These are phyloP conservation scores for Coemansia furcata DNA, from an alignment of 192 early-diverging fungal genomes.

Conservation along the genomic window DNA sequence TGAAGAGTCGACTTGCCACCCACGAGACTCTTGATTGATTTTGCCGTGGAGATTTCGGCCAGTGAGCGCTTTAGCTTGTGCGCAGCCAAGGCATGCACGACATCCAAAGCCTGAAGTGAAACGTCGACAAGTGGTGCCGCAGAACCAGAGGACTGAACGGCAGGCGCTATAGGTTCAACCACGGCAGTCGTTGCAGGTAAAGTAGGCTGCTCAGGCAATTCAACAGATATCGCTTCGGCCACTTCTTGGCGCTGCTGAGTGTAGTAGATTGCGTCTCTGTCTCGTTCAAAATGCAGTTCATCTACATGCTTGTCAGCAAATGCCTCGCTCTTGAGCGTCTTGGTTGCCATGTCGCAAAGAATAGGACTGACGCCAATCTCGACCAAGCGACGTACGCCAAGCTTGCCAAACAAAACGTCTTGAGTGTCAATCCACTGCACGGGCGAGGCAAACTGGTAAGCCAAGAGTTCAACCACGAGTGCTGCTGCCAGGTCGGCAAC, in stretches of 20 bases:
- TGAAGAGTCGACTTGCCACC: conserved; percentile 89
- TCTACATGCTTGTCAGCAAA: background rate
- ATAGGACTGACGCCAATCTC: conserved; percentile 89
- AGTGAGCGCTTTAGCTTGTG: conserved; percentile 86
- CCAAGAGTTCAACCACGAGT: conserved; percentile 82
- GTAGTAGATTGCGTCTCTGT: conserved; percentile 19
- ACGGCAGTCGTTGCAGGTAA: conserved; percentile 51
- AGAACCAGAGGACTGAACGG: background rate
- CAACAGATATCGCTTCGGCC: no score
- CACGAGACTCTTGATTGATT: conserved; percentile 69
- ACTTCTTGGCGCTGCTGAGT: background rate
- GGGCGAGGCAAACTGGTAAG: conserved; percentile 92
- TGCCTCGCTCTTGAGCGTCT: conserved; percentile 16
- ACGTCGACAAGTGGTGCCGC: conserved; percentile 62
- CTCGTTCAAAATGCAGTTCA: conserved; percentile 11
- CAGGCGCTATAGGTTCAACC: conserved; percentile 20
- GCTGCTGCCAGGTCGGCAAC: conserved; percentile 79
- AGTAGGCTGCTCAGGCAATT: background rate
- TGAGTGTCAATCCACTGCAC: conserved; percentile 97
- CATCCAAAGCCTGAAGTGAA: conserved; percentile 70
- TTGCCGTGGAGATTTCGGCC: conserved; percentile 66
- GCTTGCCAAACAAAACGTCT: conserved; percentile 71
- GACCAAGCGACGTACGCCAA: conserved; percentile 74
- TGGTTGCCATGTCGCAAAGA: conserved; percentile 81
- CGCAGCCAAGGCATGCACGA: conserved; percentile 74